phyloP scores from a whole-genome alignment of 495 filamentous ascomycete genomes.

The Penicillium macrosclerotiorum region DNA sequence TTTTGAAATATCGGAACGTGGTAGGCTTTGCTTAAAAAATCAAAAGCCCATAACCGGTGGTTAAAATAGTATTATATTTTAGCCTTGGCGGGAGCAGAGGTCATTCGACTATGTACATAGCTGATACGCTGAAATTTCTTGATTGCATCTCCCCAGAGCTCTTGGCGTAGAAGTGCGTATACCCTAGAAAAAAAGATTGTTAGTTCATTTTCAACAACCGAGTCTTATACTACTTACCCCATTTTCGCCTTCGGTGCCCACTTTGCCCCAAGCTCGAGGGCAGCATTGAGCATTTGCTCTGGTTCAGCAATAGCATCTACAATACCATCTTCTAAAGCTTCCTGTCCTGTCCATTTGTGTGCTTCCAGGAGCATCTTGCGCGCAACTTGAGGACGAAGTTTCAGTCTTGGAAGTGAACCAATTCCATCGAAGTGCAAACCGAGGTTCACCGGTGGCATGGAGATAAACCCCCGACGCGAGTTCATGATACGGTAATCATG shows the following conservation, averaged over 20 bases:
- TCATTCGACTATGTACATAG: slow-evolving; percentile 46
- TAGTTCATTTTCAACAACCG: neutral
- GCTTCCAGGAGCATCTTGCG: slow-evolving; percentile 52
- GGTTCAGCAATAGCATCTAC: slow-evolving; percentile 48
- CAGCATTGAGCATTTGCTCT: slow-evolving; percentile 44
- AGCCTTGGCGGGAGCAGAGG: slow-evolving; percentile 27
- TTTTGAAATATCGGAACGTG: too few relatives aligned
- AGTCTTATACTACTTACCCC: slow-evolving; percentile 26
- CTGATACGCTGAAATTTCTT: slow-evolving; percentile 47
- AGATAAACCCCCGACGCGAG: slow-evolving; percentile 44
- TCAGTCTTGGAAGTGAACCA: slow-evolving; percentile 45
- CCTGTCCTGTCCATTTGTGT: slow-evolving; percentile 48
- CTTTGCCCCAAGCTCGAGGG: slow-evolving; percentile 36
- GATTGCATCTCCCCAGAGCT: slow-evolving; percentile 50
- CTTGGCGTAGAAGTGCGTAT: slow-evolving; percentile 44
- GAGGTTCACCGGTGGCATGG: slow-evolving; percentile 50
- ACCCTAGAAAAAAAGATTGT: slow-evolving; percentile 25
- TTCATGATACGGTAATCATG: slow-evolving; percentile 56
- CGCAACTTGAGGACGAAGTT: slow-evolving; percentile 46
- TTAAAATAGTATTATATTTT: slow-evolving; percentile 30
- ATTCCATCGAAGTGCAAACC: slow-evolving; percentile 52
- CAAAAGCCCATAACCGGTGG: too few relatives aligned
- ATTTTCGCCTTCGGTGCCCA: slow-evolving; percentile 49
- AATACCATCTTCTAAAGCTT: slow-evolving; percentile 48
- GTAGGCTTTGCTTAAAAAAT: too few relatives aligned